Conservation (phyloP, 345 rosid species). For the Linum lewisii region DNA sequence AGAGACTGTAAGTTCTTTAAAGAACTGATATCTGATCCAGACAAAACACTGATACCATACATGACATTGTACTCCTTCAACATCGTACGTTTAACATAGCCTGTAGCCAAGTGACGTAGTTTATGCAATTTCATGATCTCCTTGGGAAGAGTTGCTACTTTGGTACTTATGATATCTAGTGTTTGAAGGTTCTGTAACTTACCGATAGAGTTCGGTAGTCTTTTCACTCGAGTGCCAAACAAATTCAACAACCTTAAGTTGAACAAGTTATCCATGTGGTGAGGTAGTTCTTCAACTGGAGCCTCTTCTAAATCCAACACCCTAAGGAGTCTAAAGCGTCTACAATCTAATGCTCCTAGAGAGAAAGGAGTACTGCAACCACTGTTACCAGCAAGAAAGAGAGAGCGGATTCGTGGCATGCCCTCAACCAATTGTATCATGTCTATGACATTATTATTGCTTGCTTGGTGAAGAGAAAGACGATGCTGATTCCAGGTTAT, state of each 20-base stretch:
- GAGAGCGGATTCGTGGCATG: background rate
- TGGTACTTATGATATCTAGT: background rate
- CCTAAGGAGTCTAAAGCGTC: background rate
- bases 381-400: background rate
- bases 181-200: background rate
- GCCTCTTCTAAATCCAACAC: background rate
- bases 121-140: background rate
- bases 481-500: conserved; percentile 15
- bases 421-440: background rate
- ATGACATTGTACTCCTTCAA: background rate
- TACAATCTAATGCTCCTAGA: too few relatives aligned
- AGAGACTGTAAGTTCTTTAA: background rate
- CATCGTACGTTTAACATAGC: too few relatives aligned
- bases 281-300: background rate
- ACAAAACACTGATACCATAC: background rate
- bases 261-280: background rate
- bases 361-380: background rate
- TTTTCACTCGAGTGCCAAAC: background rate
- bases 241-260: conserved; percentile 3
- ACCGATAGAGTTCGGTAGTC: background rate
- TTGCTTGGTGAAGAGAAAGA: conserved; percentile 14
- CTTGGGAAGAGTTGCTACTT: background rate
- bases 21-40: background rate
- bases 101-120: background rate
- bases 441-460: background rate